Percentiles rank a stretch among this genome's conserved stretches.
These are phyloP conservation scores for Saccharomyces hybrid DNA, from an alignment of 1,139 yeast species.

Conservation along the genomic window DNA sequence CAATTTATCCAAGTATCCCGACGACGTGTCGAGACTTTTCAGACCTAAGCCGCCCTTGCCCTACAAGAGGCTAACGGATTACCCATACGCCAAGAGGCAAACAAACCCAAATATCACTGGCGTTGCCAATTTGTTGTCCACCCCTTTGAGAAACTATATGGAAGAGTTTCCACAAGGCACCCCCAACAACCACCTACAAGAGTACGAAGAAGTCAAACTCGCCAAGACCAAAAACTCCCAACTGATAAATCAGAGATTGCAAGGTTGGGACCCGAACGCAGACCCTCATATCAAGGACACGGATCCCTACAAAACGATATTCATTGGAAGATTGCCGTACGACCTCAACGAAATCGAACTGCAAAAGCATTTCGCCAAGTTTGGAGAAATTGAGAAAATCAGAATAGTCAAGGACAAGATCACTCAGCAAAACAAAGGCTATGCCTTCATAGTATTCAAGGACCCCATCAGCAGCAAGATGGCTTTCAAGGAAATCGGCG, in stretches of 20 bases:
- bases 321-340: slow-evolving; percentile 66
- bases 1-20: slow-evolving; percentile 46
- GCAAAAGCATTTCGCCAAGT: slow-evolving; percentile 51
- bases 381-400: slow-evolving; percentile 59
- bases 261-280: slow-evolving; percentile 46
- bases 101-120: slow-evolving; percentile 48
- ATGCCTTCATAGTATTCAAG: slow-evolving; percentile 74
- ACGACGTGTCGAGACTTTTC: slow-evolving; percentile 56
- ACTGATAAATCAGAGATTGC: slow-evolving; percentile 23
- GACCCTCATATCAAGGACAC: slow-evolving; percentile 55
- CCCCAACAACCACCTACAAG: slow-evolving; percentile 31
- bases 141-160: slow-evolving; percentile 9
- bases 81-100: slow-evolving; percentile 42
- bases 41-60: slow-evolving; percentile 62
- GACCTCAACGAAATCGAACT: slow-evolving; percentile 61
- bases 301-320: slow-evolving; percentile 74
- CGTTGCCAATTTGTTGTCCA: slow-evolving; percentile 29
- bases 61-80: slow-evolving; percentile 47
- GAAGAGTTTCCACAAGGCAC: slow-evolving; percentile 17
- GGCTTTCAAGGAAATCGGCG: slow-evolving; percentile 43
- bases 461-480: slow-evolving; percentile 32
- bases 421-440: slow-evolving; percentile 46
- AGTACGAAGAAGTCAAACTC: slow-evolving; percentile 32
- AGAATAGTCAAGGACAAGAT: slow-evolving; percentile 41
- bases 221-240: slow-evolving; percentile 20